Evolutionary conservation across 495 filamentous ascomycete species (phyloP), one percentile per base, ranked within the genome.

Genomic region (Thermochaetoides thermophila): DNA sequence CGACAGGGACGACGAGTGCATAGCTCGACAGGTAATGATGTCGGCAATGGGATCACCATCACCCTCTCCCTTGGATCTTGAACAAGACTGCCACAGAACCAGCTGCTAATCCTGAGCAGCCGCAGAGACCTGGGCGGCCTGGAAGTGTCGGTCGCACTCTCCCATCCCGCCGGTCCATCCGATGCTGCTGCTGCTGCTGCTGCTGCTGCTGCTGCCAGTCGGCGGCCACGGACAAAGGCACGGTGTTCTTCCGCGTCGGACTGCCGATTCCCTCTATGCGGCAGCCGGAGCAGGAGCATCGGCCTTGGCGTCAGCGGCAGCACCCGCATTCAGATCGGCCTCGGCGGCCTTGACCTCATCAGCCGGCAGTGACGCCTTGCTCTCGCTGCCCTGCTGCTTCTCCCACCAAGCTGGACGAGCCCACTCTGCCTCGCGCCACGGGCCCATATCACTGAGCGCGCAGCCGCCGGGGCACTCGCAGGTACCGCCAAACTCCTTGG

Each of bases 401-500:
- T 67, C 73, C 81, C 78, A 87, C 56, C 80, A 76, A 37, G 81
- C 71, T 14, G 76, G 59, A 35, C 61, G 69, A 13, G 69, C 60
- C 72, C 73, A 89, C 55, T 84, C 56, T 14, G 71, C 39, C 41
- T 96, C 89, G 40, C 79, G 72, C 89, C 89, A 97, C 28, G 89
- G 89, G 29, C 89, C 89, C 39, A 71, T 72, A 46, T 97, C 89
- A 54, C 84, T 91, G 37, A 95, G 52, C 53, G 68, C 61, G 59
- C 89, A 97, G 22, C 89, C 86, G 29, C 83, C 84, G 23, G 64
- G 55, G 52, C 89, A 97, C 31, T 76, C 45, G 57, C 89, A 97
- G 12, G 51, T 63, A 20, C 89, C 89, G 30, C 91, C 91, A 46
- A 94, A 91, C 43, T 74, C 60, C 50, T 72, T 76, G 17, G 89